Base-by-base conservation (phyloP, 1,284 basidiomycete species). In the Papiliotrema terrestris region DNA sequence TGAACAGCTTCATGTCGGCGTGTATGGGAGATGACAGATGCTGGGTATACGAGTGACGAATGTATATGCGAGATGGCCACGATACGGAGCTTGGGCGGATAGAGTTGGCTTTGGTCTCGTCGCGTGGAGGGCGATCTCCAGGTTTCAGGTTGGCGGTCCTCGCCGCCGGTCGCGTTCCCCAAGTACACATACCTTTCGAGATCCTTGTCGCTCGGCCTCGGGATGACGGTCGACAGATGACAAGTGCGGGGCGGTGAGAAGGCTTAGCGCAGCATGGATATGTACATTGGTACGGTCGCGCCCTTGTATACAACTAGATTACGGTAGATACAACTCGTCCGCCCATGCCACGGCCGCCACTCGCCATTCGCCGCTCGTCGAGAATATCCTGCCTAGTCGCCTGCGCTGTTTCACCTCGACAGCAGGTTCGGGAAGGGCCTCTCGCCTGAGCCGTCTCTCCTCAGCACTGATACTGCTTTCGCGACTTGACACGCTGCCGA, bases 401-500 rank as follows among this genome's bases (percentile, higher is more conserved):
- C 22, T 46, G 29, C 29, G 11, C 45, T 39, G 46, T 36, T 42
- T 46, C 25, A 22, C 48, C 32, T 49, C 38, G 29, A 22, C 50
- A 20, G 4, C 5, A 42, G 23, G 17, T 35, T 42, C 20, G n/a
- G 20, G n/a, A 19, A 15, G 8, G 32, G 11, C 19, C 23, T 45
- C 49, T 32, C 51, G 8, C 36, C 50, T 9, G 26, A 42, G 17
- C 15, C 38, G 20, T 52, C 44, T 26, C 42, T 51, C 54, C 19
- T 51, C 49, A 2, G 6, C 9, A 22, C 49, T 38, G 11, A 51
- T 11, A 2, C 19, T 39, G 11, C n/a, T 42, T 8, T 5, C 19
- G 3, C 54, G 48, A 23, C 17, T 43, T 4, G 46, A 41, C 8
- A 55, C 49, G 35, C 46, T 50, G 9, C 54, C 54, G 44, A 55